Percentiles rank a stretch among this genome's conserved stretches.
These are phyloP conservation scores for Beauveria rudraprayagi DNA, from an alignment of 2,329 filamentous ascomycete genomes.

Conservation along the genomic window DNA sequence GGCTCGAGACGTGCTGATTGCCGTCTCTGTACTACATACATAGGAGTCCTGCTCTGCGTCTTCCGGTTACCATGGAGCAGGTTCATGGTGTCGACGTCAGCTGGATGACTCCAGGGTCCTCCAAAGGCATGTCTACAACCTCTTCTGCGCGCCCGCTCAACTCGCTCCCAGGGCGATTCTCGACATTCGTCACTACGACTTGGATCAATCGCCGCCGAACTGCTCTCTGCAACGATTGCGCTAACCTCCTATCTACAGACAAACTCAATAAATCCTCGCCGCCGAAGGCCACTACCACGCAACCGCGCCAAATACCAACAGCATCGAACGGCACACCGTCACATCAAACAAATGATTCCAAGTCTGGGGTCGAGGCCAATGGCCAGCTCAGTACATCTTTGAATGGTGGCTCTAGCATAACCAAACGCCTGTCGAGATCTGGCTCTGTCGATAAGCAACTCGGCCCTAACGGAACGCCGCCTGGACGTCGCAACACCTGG, in stretches of 20 bases:
- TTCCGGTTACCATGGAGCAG: conserved; percentile 56
- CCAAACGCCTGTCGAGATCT: conserved; percentile 24
- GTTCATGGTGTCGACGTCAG: conserved; percentile 79
- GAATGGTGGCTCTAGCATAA: conserved; percentile 18
- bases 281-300: conserved; percentile 20
- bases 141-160: conserved; percentile 9
- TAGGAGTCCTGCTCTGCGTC: not conserved
- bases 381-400: conserved; percentile 16
- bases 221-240: not conserved
- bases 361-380: conserved; percentile 13
- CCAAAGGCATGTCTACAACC: conserved; percentile 57
- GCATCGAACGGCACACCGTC: conserved; percentile 15
- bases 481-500: conserved; percentile 69
- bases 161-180: not conserved
- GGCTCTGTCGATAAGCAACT: conserved; percentile 28
- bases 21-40: not conserved
- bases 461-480: conserved; percentile 24
- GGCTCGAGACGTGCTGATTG: not conserved
- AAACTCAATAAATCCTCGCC: conserved; percentile 24
- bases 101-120: conserved; percentile 76
- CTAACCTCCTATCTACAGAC: conserved; percentile 17
- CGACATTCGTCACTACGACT: not conserved
- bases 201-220: not conserved
- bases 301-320: conserved; percentile 26
- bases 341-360: conserved; percentile 16